Base-by-base conservation (phyloP, 139 green algal species). In the Tetradesmus lagerheimii region DNA sequence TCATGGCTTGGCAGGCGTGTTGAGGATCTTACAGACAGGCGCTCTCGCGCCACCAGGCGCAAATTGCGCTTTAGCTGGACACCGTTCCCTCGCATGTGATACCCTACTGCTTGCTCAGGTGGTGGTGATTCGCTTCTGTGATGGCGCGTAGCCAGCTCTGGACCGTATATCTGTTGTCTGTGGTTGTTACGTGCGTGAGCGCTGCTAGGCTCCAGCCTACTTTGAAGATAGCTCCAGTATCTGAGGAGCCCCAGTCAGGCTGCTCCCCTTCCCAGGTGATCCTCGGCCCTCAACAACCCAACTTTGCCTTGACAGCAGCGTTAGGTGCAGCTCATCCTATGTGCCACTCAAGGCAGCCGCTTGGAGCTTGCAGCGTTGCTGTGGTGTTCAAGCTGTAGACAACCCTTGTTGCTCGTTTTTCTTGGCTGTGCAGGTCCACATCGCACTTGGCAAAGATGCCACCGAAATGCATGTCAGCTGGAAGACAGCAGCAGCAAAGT, bases 401-500 rank as follows among this genome's bases (percentile, higher is more conserved):
- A 71, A n/a, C 57, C 57, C 23, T n/a, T n/a, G 57, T 71, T 71
- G 57, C 57, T 71, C 0, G 4, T 31, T 23, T 71, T 18, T 29
- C 57, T 31, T 86, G n/a, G 11, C 45, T 74, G 39, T 64, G 80
- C 80, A 86, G 80, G 80, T 86, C 27, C 80, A 86, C 37, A 27
- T 86, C 23, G 80, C 90, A 1, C 64, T 96, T 1, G 95, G 92
- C 6, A 89, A 67, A 18, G 87, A 93, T 83, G 83, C 88, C 0
- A 88, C 62, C 16, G 93, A 96, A 86, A 93, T 96, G 90, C 89
- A 90, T 4, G 85, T 96, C 0, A 83, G n/a, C 6, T 97, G 94
- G 94, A 95, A 91, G 37, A 97, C 95, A 16, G n/a, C 66, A 1
- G 83, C 80, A 1, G 35, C 78, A 45, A 89, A 87, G 92, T 95